Evolutionary conservation across 306 rosid species (phyloP).

Genomic region (Cyclanthera cordifolia): DNA sequence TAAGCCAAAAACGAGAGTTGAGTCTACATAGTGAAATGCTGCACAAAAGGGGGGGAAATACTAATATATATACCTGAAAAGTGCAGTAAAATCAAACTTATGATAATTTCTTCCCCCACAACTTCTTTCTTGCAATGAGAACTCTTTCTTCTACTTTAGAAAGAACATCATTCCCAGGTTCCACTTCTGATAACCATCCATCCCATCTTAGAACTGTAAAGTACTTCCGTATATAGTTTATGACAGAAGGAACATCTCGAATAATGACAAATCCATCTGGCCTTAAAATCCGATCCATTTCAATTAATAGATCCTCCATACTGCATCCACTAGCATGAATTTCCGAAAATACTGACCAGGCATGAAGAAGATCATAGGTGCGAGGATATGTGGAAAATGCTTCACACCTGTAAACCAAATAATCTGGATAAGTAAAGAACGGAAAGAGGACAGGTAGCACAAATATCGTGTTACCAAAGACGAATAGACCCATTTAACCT

Average conservation of each 20-base stretch:
- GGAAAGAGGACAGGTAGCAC: background rate
- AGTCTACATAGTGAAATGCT: background rate
- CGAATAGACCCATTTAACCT: background rate
- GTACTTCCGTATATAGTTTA: constrained; percentile 35
- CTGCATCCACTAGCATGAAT: constrained; percentile 38
- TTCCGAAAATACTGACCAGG: constrained; percentile 44
- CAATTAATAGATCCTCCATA: constrained; percentile 41
- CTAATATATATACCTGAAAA: constrained; percentile 11
- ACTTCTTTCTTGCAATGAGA: constrained; percentile 43
- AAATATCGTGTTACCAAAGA: background rate
- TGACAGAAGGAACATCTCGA: constrained; percentile 36
- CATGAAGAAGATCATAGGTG: constrained; percentile 53
- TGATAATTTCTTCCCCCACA: constrained; percentile 24
- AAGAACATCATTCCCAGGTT: constrained; percentile 41
- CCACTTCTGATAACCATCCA: constrained; percentile 49
- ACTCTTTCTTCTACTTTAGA: constrained; percentile 39
- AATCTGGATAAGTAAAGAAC: background rate
- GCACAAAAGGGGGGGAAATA: background rate
- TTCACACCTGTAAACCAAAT: constrained; percentile 38
- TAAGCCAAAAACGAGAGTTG: background rate
- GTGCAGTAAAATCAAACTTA: constrained; percentile 15
- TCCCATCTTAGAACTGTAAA: constrained; percentile 43
- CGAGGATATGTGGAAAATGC: constrained; percentile 61
- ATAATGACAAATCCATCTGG: constrained; percentile 54
- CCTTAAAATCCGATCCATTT: constrained; percentile 50